These are phyloP conservation scores for Boletus smithii DNA, from an alignment of 1,284 basidiomycete genomes.

Conservation along the genomic window DNA sequence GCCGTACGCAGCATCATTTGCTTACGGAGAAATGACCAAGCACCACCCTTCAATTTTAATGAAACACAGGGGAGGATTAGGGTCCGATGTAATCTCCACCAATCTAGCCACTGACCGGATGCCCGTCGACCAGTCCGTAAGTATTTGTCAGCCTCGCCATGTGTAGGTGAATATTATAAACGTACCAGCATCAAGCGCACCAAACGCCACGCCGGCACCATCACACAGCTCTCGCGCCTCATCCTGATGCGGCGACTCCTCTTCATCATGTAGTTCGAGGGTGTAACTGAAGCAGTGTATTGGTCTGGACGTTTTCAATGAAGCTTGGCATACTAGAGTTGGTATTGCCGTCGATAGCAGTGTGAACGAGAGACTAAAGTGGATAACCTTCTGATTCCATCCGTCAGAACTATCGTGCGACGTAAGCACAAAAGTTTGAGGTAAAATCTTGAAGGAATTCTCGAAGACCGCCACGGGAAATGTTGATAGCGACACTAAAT, in stretches of 20 bases:
- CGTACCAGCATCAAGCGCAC: slow-evolving; percentile 17
- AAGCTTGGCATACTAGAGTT: not conserved
- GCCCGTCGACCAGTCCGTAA: slow-evolving; percentile 13
- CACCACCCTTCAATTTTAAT: slow-evolving; percentile 20
- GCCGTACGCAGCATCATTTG: slow-evolving; percentile 12
- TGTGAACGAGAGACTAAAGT: not conserved
- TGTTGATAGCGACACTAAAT: slow-evolving; percentile 9
- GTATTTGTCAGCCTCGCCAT: slow-evolving; percentile 24
- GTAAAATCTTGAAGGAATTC: slow-evolving; percentile 8
- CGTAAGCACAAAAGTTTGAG: slow-evolving; percentile 6
- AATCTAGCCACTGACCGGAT: no score
- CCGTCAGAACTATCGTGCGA: slow-evolving; percentile 8
- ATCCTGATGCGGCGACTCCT: slow-evolving; percentile 7
- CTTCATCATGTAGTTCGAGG: slow-evolving; percentile 3
- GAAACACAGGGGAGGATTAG: slow-evolving; percentile 19
- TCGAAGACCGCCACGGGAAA: slow-evolving; percentile 12
- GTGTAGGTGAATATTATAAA: slow-evolving; percentile 6
- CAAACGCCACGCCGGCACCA: slow-evolving; percentile 12
- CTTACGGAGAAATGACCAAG: slow-evolving; percentile 11
- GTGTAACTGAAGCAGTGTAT: slow-evolving; percentile 9
- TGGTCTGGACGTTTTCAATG: slow-evolving; percentile 4
- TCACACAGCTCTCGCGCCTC: slow-evolving; percentile 14
- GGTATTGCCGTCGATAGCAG: slow-evolving; percentile 3
- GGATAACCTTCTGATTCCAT: slow-evolving; percentile 14
- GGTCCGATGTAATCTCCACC: slow-evolving; percentile 21